Evolutionary conservation across 179 eudicot genomes (phyloP).

Genomic region (Gypsophila paniculata): DNA sequence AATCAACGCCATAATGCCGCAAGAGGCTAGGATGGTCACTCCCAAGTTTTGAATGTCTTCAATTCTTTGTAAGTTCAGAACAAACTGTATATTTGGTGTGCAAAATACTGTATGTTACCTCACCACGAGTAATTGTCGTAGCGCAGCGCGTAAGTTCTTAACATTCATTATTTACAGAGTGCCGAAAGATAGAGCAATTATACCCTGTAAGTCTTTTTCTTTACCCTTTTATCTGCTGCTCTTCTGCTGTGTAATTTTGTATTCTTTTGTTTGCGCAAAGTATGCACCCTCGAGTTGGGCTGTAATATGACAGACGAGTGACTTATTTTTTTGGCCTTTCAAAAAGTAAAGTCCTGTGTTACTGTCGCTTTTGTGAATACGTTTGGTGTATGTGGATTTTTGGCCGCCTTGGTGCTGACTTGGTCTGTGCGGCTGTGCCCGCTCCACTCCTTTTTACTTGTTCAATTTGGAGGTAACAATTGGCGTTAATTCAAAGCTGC

Average conservation of each 20-base stretch:
- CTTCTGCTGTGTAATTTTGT: conserved; percentile 12
- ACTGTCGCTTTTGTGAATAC: background rate
- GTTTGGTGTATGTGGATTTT: too few relatives aligned
- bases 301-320: conserved; percentile 22
- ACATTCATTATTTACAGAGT: conserved; percentile 26
- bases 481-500: too few relatives aligned
- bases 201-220: conserved; percentile 13
- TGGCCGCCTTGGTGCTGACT: too few relatives aligned
- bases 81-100: conserved; percentile 26
- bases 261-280: conserved; percentile 7
- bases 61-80: conserved; percentile 31
- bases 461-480: too few relatives aligned
- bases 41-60: conserved; percentile 18
- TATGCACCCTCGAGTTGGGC: conserved; percentile 16
- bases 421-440: too few relatives aligned
- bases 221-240: background rate
- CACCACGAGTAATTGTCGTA: conserved; percentile 12
- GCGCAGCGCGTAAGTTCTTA: conserved; percentile 1
- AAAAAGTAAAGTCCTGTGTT: background rate
- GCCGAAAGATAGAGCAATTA: conserved; percentile 19
- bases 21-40: conserved; percentile 28
- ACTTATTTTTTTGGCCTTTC: conserved; percentile 17
- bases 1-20: conserved; percentile 36
- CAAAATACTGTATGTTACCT: conserved; percentile 24
- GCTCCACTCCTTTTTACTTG: too few relatives aligned